Percentiles rank a stretch among this genome's conserved stretches.
These are phyloP conservation scores for Friedmanniomyces simplex DNA, from an alignment of 495 filamentous ascomycete species.

Conservation along the genomic window DNA sequence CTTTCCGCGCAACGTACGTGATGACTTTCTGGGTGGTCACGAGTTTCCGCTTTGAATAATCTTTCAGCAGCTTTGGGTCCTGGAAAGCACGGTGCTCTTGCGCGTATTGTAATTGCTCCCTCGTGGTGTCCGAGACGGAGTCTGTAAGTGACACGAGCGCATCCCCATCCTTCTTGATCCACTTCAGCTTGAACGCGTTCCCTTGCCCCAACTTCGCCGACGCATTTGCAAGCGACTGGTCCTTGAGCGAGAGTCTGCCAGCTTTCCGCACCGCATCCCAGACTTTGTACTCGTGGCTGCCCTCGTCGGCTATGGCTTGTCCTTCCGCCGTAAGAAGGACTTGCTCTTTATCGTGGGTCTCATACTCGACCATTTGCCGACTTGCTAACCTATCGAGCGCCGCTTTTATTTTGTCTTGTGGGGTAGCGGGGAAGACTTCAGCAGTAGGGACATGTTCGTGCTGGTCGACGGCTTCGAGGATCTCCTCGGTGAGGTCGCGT, in stretches of 20 bases:
- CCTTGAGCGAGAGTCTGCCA: constrained; percentile 67
- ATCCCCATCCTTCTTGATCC: constrained; percentile 72
- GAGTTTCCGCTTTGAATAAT: constrained; percentile 84
- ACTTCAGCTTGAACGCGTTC: constrained; percentile 91
- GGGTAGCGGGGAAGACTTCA: constrained; percentile 63
- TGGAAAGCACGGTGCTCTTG: constrained; percentile 54
- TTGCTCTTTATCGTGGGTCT: constrained; percentile 69
- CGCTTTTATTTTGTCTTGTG: constrained; percentile 67
- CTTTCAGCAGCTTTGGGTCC: constrained; percentile 61
- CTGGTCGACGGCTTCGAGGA: constrained; percentile 29
- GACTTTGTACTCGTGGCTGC: constrained; percentile 89
- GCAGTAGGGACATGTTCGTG: constrained; percentile 57
- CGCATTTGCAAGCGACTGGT: constrained; percentile 72
- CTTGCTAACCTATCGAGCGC: constrained; percentile 76
- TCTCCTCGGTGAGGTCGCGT: constrained; percentile 28
- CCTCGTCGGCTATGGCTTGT: constrained; percentile 64
- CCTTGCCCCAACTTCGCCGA: constrained; percentile 84
- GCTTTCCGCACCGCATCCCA: constrained; percentile 74
- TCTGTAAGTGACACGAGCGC: constrained; percentile 26
- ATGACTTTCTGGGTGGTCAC: constrained; percentile 73
- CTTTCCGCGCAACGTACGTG: constrained; percentile 71
- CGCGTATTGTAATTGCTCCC: constrained; percentile 60
- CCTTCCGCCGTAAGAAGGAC: constrained; percentile 71
- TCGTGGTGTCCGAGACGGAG: constrained; percentile 63
- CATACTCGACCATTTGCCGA: constrained; percentile 76